Evolutionary conservation across 768 basidiomycete species (phyloP).

Genomic region (Lactarius quietus): DNA sequence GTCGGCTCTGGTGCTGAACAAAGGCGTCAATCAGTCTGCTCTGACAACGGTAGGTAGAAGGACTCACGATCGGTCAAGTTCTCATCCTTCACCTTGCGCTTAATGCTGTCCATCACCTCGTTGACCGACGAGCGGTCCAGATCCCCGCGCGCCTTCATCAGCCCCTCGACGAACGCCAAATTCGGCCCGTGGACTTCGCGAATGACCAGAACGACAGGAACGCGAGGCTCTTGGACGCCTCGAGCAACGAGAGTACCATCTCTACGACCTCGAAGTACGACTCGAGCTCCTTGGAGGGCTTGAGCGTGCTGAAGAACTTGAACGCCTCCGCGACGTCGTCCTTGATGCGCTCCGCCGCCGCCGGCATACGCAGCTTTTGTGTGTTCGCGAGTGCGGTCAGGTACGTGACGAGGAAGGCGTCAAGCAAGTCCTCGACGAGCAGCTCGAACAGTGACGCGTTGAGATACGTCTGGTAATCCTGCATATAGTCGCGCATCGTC

Average conservation of each 20-base stretch:
- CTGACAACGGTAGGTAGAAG: background rate
- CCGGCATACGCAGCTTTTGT: slow-evolving; percentile 82
- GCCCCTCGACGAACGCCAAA: slow-evolving; percentile 81
- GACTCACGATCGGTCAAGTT: slow-evolving; percentile 73
- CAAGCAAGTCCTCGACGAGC: slow-evolving; percentile 87
- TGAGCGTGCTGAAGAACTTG: slow-evolving; percentile 76
- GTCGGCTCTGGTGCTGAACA: slow-evolving; percentile 71
- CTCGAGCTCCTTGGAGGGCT: slow-evolving; percentile 77
- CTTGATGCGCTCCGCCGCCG: slow-evolving; percentile 77
- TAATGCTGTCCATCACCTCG: slow-evolving; percentile 93
- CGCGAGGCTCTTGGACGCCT: slow-evolving; percentile 83
- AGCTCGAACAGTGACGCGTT: slow-evolving; percentile 90
- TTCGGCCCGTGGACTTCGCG: slow-evolving; percentile 94
- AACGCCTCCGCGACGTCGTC: slow-evolving; percentile 76
- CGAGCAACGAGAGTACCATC: slow-evolving; percentile 72
- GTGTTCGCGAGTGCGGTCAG: slow-evolving; percentile 82
- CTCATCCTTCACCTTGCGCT: slow-evolving; percentile 91
- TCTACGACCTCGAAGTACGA: slow-evolving; percentile 83
- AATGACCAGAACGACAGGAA: slow-evolving; percentile 95
- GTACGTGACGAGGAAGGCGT: slow-evolving; percentile 86
- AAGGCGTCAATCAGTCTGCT: background rate
- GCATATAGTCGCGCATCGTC: slow-evolving; percentile 95
- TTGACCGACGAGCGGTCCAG: slow-evolving; percentile 82
- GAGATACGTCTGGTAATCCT: slow-evolving; percentile 89
- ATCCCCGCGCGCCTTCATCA: slow-evolving; percentile 89